phyloP scores from a whole-genome alignment of 768 basidiomycete species.

The Sarcodon sp. region DNA sequence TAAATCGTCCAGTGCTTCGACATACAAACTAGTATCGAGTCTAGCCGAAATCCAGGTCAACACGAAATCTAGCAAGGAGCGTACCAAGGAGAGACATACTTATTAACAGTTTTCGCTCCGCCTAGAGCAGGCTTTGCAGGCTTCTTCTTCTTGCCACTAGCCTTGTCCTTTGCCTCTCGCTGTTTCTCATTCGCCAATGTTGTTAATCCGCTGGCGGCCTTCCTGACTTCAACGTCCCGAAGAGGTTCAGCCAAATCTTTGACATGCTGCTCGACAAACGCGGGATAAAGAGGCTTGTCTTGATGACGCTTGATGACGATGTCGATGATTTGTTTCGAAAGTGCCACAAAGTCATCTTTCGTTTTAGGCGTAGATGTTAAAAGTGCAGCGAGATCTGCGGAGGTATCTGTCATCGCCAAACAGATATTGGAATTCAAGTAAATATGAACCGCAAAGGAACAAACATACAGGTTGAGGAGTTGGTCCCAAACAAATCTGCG shows the following conservation, averaged over 20 bases:
- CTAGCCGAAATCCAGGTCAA: slow-evolving; percentile 23
- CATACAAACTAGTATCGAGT: slow-evolving; percentile 70
- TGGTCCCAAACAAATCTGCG: slow-evolving; percentile 65
- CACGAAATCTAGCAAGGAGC: background rate
- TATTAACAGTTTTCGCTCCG: slow-evolving; percentile 49
- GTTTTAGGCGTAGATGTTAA: slow-evolving; percentile 74
- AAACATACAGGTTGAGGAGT: slow-evolving; percentile 46
- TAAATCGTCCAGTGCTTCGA: slow-evolving; percentile 87
- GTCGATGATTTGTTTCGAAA: slow-evolving; percentile 67
- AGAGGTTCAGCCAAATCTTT: slow-evolving; percentile 65
- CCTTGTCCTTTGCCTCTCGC: slow-evolving; percentile 76
- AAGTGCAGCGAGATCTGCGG: slow-evolving; percentile 54
- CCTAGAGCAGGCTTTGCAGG: slow-evolving; percentile 66
- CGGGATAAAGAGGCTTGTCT: slow-evolving; percentile 67
- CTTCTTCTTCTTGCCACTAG: slow-evolving; percentile 90
- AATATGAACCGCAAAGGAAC: background rate
- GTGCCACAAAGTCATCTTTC: slow-evolving; percentile 73
- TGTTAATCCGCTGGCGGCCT: slow-evolving; percentile 73
- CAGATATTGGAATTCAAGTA: background rate
- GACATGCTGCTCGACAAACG: slow-evolving; percentile 78
- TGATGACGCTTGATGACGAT: slow-evolving; percentile 69
- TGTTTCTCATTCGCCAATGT: slow-evolving; percentile 93
- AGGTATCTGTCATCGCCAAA: slow-evolving; percentile 35
- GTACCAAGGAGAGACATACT: slow-evolving; percentile 25
- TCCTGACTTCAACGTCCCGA: slow-evolving; percentile 85